Conservation (phyloP, 768 basidiomycete species). For the Psilocybe cubensis region DNA sequence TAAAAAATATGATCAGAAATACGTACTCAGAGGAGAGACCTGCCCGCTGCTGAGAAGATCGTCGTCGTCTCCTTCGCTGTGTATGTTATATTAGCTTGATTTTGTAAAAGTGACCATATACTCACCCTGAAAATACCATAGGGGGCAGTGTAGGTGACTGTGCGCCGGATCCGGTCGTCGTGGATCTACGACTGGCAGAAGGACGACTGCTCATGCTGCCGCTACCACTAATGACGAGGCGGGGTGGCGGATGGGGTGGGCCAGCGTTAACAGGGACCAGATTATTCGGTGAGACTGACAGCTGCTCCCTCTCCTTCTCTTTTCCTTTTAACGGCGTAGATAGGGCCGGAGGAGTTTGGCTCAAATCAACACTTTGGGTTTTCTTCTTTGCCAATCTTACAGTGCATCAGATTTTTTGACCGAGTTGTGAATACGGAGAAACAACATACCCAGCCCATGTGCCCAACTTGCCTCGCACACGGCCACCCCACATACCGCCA, state of each 20-base stretch:
- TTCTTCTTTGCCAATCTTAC: constrained; percentile 27
- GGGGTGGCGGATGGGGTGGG: constrained; percentile 10
- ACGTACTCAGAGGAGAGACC: constrained; percentile 69
- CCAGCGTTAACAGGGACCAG: neutral
- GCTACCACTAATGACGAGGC: constrained; percentile 14
- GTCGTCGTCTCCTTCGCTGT: constrained; percentile 50
- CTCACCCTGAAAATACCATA: constrained; percentile 31
- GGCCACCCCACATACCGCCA: constrained; percentile 45
- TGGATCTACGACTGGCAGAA: constrained; percentile 12
- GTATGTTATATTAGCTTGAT: constrained; percentile 3
- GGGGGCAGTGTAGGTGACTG: constrained; percentile 39
- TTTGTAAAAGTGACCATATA: neutral
- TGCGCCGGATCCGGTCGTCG: constrained; percentile 16
- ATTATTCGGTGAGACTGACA: neutral
- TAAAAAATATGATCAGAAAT: constrained; percentile 4
- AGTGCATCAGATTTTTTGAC: neutral
- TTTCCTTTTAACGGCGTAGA: constrained; percentile 12
- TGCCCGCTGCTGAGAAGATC: constrained; percentile 81
- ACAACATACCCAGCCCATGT: constrained; percentile 45
- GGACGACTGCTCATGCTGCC: constrained; percentile 15
- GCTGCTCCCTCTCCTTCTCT: neutral
- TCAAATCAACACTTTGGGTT: constrained; percentile 27
- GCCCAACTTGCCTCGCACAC: constrained; percentile 46
- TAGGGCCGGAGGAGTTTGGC: neutral
- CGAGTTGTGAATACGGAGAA: neutral